A percentile compares a stretch with the other conserved stretches of the same genome.
Conservation (phyloP, 495 filamentous ascomycete genomes). For the Aspergillus funiculosus region DNA sequence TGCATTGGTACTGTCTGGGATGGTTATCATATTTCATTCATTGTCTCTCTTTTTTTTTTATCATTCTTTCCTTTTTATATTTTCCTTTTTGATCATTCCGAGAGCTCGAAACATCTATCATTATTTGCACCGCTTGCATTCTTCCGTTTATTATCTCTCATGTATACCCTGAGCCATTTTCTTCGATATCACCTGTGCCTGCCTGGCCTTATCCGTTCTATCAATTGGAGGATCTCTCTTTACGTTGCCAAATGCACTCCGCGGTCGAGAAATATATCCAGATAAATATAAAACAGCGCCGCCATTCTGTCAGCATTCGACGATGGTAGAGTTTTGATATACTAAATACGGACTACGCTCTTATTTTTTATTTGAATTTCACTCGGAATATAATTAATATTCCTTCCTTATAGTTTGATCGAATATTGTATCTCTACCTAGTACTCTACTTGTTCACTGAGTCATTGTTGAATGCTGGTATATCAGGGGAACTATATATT, state of each 20-base stretch:
- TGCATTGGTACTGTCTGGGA: slow-evolving; percentile 4
- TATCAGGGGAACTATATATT: too few species aligned
- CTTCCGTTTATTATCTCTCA: slow-evolving; percentile 8
- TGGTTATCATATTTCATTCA: slow-evolving; percentile 12
- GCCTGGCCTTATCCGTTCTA: slow-evolving; percentile 4
- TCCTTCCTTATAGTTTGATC: too few species aligned
- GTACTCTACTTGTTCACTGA: too few species aligned
- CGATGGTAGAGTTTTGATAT: too few species aligned
- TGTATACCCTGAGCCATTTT: slow-evolving; percentile 20
- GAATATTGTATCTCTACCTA: too few species aligned
- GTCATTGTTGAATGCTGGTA: too few species aligned
- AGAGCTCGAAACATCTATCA: slow-evolving; percentile 1
- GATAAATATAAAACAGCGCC: too few species aligned
- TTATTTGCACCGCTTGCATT: neutral
- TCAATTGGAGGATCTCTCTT: neutral
- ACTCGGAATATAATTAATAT: too few species aligned
- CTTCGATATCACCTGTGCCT: neutral
- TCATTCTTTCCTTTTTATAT: slow-evolving; percentile 13
- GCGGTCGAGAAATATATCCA: neutral
- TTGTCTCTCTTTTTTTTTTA: slow-evolving; percentile 14
- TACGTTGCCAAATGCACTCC: neutral
- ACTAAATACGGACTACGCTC: too few species aligned
- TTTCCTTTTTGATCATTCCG: slow-evolving; percentile 14
- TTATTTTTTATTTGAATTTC: too few species aligned
- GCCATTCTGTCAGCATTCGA: too few species aligned